These are phyloP conservation scores for Pneumocystis murina DNA, from an alignment of 1,139 yeast genomes.

Conservation along the genomic window DNA sequence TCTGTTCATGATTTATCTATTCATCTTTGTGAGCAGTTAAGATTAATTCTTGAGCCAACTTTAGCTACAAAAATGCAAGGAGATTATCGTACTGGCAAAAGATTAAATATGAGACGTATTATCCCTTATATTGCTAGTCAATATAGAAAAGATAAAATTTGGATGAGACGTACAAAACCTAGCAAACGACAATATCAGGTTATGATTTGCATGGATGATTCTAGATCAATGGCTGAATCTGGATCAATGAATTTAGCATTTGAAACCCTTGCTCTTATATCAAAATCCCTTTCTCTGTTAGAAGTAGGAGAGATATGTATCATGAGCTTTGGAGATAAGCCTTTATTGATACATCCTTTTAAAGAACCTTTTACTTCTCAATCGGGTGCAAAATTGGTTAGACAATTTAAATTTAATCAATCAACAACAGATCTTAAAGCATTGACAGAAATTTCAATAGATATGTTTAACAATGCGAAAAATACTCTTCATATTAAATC, in stretches of 20 bases:
- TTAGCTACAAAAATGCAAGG: constrained; percentile 86
- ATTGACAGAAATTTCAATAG: constrained; percentile 56
- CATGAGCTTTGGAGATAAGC: constrained; percentile 77
- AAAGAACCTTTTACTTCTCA: constrained; percentile 71
- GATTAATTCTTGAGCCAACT: constrained; percentile 89
- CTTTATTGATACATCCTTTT: constrained; percentile 78
- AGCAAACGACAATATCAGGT: constrained; percentile 94
- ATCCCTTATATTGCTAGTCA: constrained; percentile 97
- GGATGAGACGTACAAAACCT: constrained; percentile 96
- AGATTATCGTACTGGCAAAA: constrained; percentile 92
- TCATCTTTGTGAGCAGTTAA: constrained; percentile 77
- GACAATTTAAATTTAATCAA: constrained; percentile 84
- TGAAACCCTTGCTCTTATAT: constrained; percentile 84
- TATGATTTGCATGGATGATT: constrained; percentile 94
- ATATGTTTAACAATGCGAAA: constrained; percentile 59
- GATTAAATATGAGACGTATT: constrained; percentile 92
- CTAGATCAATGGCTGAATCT: constrained; percentile 93
- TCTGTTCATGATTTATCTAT: constrained; percentile 79
- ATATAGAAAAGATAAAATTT: constrained; percentile 92
- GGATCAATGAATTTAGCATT: constrained; percentile 73
- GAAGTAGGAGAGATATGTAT: constrained; percentile 90
- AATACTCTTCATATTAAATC: constrained; percentile 18
- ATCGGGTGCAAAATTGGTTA: constrained; percentile 70
- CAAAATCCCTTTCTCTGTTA: constrained; percentile 82
- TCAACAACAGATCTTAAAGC: constrained; percentile 68